Conservation (phyloP, 1,139 yeast genomes). For the Kurtzmaniella quercitrusa region DNA sequence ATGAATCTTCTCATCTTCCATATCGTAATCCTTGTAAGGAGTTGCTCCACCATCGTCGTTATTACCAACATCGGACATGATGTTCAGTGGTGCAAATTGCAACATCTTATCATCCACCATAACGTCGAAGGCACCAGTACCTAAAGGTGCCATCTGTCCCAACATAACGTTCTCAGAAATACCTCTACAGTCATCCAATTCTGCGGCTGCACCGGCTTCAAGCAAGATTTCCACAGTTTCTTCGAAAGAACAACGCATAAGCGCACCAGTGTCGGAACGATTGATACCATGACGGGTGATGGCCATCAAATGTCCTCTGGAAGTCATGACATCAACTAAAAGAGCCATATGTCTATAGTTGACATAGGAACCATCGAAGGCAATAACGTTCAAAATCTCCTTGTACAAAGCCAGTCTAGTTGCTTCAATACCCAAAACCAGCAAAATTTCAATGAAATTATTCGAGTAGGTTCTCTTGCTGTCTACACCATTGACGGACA, state of each 20-base stretch:
- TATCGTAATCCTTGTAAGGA: constrained; percentile 81
- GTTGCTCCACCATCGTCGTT: constrained; percentile 85
- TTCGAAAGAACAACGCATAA: constrained; percentile 99
- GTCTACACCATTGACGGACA: constrained; percentile 94
- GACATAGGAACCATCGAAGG: constrained; percentile 98
- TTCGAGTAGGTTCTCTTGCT: constrained; percentile 86
- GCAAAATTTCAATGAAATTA: constrained; percentile 92
- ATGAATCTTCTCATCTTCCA: constrained; percentile 71
- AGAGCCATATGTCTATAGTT: constrained; percentile 98
- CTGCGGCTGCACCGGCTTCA: constrained; percentile 98
- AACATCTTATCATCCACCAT: constrained; percentile 90
- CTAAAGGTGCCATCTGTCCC: constrained; percentile 98
- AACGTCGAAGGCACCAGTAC: constrained; percentile 97
- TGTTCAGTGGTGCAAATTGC: constrained; percentile 58
- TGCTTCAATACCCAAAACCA: constrained; percentile 97
- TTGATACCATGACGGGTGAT: constrained; percentile 99
- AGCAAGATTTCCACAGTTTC: constrained; percentile 96
- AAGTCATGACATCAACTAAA: constrained; percentile 97
- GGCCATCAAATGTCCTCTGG: constrained; percentile 97
- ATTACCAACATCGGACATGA: constrained; percentile 26
- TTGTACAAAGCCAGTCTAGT: constrained; percentile 91
- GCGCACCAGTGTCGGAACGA: constrained; percentile 97
- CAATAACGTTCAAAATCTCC: constrained; percentile 95
- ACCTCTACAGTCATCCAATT: constrained; percentile 96
- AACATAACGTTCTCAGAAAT: constrained; percentile 96